Percentiles rank a stretch among this genome's conserved stretches.
These are phyloP conservation scores for Exserohilum rostratum DNA, from an alignment of 2,329 filamentous ascomycete species.

Conservation along the genomic window DNA sequence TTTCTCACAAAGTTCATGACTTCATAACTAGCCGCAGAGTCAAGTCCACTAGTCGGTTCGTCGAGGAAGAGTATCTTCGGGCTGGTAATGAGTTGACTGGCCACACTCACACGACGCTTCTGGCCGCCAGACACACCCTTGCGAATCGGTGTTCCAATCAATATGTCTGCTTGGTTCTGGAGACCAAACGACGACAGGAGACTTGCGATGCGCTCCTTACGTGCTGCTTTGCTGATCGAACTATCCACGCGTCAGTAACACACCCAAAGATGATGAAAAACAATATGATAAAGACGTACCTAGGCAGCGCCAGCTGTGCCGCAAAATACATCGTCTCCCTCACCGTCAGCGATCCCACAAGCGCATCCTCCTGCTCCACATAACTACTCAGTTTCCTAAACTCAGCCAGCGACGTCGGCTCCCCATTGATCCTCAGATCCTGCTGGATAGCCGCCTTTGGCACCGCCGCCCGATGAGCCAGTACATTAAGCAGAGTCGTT, in stretches of 20 bases:
- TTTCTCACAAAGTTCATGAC: conserved; percentile 75
- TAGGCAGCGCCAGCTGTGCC: conserved; percentile 67
- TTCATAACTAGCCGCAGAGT: conserved; percentile 77
- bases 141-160: conserved; percentile 81
- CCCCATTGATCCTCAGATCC: conserved; percentile 68
- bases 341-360: conserved; percentile 81
- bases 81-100: conserved; percentile 79
- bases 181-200: conserved; percentile 78
- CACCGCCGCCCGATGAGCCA: conserved; percentile 67
- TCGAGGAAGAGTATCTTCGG: conserved; percentile 83
- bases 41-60: conserved; percentile 82
- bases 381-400: conserved; percentile 75
- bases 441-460: conserved; percentile 62
- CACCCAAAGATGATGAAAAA: neutral
- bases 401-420: conserved; percentile 55
- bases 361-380: conserved; percentile 86
- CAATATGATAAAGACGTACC: conserved; percentile 20
- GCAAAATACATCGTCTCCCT: conserved; percentile 80
- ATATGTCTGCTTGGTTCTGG: conserved; percentile 67
- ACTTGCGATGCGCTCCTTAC: conserved; percentile 66
- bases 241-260: conserved; percentile 36
- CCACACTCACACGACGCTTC: conserved; percentile 79
- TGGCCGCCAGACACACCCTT: conserved; percentile 87
- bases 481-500: conserved; percentile 80
- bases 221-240: conserved; percentile 62